These are phyloP conservation scores for Pichia thaimueangensis DNA, from an alignment of 805 yeast species.

Conservation along the genomic window DNA sequence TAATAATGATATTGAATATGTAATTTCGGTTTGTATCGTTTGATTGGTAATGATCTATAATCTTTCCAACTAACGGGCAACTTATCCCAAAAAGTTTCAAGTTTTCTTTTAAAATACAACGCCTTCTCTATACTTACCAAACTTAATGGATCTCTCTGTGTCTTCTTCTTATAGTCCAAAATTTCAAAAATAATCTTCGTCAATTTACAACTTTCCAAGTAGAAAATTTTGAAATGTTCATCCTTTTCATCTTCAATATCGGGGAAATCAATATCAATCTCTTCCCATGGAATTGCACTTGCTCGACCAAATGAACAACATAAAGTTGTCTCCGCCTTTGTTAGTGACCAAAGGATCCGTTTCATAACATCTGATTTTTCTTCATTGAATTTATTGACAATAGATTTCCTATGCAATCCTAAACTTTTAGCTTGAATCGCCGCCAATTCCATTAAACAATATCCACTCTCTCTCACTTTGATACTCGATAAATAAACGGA, in stretches of 20 bases:
- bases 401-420: conserved; percentile 39
- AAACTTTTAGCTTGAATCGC: conserved; percentile 42
- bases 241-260: conserved; percentile 25
- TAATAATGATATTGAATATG: conserved; percentile 37
- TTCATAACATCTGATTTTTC: conserved; percentile 35
- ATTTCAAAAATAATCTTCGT: conserved; percentile 35
- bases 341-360: conserved; percentile 39
- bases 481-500: conserved; percentile 39
- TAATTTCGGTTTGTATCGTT: conserved; percentile 37
- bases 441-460: conserved; percentile 41
- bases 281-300: conserved; percentile 38
- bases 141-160: conserved; percentile 35
- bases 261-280: conserved; percentile 38
- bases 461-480: conserved; percentile 43
- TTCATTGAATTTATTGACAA: conserved; percentile 29
- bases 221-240: conserved; percentile 28
- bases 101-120: conserved; percentile 30
- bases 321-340: conserved; percentile 35
- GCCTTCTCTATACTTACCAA: conserved; percentile 36
- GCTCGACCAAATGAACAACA: conserved; percentile 43
- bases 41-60: conserved; percentile 27
- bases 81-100: conserved; percentile 31
- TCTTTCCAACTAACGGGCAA: conserved; percentile 30
- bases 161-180: conserved; percentile 33
- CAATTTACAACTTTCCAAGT: conserved; percentile 30